Base-by-base conservation (phyloP, 2,329 filamentous ascomycete species). In the Claviceps digitariae region DNA sequence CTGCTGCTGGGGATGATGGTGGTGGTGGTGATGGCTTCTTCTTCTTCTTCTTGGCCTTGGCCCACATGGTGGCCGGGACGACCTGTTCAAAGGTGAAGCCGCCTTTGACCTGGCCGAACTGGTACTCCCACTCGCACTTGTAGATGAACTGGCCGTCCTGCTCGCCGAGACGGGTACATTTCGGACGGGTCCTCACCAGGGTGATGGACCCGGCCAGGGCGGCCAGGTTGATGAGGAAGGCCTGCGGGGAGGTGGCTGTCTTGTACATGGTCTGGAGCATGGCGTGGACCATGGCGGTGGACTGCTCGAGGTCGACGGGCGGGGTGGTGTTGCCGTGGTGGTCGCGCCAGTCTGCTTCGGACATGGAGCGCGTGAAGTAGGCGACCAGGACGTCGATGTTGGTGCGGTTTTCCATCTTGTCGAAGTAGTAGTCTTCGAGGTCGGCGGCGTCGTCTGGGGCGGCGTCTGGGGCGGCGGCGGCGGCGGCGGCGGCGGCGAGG, bases 151-250 rank as follows among this genome's bases (percentile, higher is more conserved):
- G 62, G 15, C 70, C 70, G 2, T 67, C 63, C 2, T 65, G 61
- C 21, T 69, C 65, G n/a, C 75, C 72, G 23, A 75, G 53, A 12
- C 74, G 71, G 20, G 76, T 67, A 52, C 67, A 67, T 47, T 69
- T 62, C 23, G 67, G 68, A 21, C 68, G 63, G 6, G 66, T 65
- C 13, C 69, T 68, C 66, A 77, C 73, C 49, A 83, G 67, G 29
- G 75, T 64, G 49, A 68, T 72, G 3, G 76, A 76, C 9, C 81
- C 80, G 0, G 74, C 74, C 12, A 83, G 68, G 4, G 77, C 78
- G 0, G 79, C 73, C 6, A 83, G 63, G 60, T 82, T 83, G 57
- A 81, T 75, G 13, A 83, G 66, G 57, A 83, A 82, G 0, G 73
- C 71, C 60, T 82, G 74, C 5, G 75, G 72, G 12, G 72, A 76